Conservation (phyloP, 345 rosid genomes). For the Moricandia arvensis region DNA sequence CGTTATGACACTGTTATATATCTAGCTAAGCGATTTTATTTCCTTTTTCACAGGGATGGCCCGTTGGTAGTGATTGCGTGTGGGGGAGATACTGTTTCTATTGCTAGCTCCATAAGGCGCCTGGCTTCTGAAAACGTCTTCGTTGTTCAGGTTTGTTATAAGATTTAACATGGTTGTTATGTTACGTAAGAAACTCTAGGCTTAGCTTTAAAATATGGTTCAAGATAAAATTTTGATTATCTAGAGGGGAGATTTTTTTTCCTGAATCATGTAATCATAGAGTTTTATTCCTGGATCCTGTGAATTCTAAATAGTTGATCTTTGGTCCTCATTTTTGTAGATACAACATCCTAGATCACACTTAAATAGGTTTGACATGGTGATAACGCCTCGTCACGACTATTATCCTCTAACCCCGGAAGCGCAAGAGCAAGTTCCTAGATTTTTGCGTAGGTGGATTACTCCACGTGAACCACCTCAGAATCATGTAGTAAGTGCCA, state of each 20-base stretch:
- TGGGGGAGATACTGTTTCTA: constrained; percentile 88
- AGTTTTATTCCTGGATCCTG: neutral
- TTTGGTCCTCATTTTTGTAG: constrained; percentile 40
- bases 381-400: constrained; percentile 90
- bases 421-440: constrained; percentile 77
- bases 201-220: neutral
- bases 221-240: neutral
- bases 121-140: constrained; percentile 84
- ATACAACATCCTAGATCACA: constrained; percentile 89
- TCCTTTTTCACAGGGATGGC: constrained; percentile 66
- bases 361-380: constrained; percentile 87
- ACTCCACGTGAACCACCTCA: constrained; percentile 80
- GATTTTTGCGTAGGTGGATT: constrained; percentile 71
- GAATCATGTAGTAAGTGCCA: constrained; percentile 62
- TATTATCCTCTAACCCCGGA: constrained; percentile 82
- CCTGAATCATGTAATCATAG: neutral
- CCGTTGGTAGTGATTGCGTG: constrained; percentile 90
- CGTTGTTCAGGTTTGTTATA: constrained; percentile 71
- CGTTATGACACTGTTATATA: neutral
- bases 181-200: neutral
- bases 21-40: constrained; percentile 12
- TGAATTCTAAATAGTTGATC: neutral
- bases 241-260: neutral
- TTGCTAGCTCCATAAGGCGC: constrained; percentile 84
- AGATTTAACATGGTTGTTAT: constrained; percentile 15